A percentile compares a stretch with the other conserved stretches of the same genome.
These are phyloP conservation scores for Astragalus membranaceus DNA, from an alignment of 306 rosid genomes.

Conservation along the genomic window DNA sequence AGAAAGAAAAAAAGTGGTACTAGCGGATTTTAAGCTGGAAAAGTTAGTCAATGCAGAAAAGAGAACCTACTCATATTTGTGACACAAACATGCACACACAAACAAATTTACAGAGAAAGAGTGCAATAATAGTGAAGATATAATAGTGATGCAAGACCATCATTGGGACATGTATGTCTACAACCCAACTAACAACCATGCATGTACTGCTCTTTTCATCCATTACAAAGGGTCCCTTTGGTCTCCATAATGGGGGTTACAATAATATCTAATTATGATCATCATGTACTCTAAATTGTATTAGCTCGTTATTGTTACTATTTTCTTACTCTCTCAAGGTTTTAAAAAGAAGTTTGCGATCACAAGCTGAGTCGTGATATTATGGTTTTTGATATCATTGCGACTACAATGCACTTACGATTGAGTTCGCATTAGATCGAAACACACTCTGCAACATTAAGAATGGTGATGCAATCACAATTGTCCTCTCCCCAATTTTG, in stretches of 20 bases:
- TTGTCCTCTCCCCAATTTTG: too few species aligned
- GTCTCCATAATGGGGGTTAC: conserved; percentile 8
- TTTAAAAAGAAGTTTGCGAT: too few species aligned
- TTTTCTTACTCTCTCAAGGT: too few species aligned
- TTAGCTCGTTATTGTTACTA: too few species aligned
- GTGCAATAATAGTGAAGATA: conserved; percentile 7
- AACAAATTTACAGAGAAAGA: neutral
- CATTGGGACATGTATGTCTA: neutral
- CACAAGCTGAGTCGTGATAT: too few species aligned
- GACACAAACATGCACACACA: conserved; percentile 18
- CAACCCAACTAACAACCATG: neutral
- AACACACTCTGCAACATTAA: too few species aligned
- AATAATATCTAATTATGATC: neutral
- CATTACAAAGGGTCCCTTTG: conserved; percentile 22
- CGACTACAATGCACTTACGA: too few species aligned
- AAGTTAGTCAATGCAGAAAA: conserved; percentile 3
- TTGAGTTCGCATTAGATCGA: too few species aligned
- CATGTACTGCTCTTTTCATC: conserved; percentile 8
- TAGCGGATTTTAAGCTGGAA: conserved; percentile 19
- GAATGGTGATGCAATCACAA: too few species aligned
- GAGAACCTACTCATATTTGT: conserved; percentile 10
- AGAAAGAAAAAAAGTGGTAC: neutral
- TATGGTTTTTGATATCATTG: too few species aligned
- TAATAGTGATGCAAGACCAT: neutral
- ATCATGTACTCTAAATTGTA: too few species aligned